Evolutionary conservation across 768 basidiomycete species (phyloP).

Genomic region (Coprinellus aureogranulatus): DNA sequence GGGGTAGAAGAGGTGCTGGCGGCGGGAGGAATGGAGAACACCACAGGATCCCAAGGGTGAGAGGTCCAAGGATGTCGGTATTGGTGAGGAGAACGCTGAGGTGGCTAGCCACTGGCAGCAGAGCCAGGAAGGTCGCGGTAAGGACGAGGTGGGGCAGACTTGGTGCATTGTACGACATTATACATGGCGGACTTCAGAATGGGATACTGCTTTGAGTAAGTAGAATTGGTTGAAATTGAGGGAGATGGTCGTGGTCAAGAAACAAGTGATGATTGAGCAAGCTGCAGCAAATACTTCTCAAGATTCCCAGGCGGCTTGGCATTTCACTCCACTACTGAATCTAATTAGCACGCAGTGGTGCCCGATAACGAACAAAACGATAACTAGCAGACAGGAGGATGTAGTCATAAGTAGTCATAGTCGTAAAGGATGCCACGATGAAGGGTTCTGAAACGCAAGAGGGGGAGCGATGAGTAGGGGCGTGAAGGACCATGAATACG

Average conservation of each 20-base stretch:
- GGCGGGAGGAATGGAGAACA: constrained; percentile 52
- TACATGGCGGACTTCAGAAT: neutral
- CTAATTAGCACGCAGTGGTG: neutral
- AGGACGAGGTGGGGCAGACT: constrained; percentile 40
- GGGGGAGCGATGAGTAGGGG: neutral
- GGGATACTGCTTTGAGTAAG: no score
- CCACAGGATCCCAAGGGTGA: constrained; percentile 54
- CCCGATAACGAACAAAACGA: neutral
- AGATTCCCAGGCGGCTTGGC: neutral
- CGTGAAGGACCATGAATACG: neutral
- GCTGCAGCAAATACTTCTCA: no score
- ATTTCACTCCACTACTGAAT: no score
- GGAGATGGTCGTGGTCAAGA: neutral
- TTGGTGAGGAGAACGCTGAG: constrained; percentile 39
- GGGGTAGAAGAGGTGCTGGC: constrained; percentile 16
- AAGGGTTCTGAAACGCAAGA: no score
- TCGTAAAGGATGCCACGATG: no score
- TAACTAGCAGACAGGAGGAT: neutral
- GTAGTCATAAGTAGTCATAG: no score
- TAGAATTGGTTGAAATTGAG: no score
- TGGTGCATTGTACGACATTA: constrained; percentile 26
- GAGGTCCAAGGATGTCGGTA: constrained; percentile 50
- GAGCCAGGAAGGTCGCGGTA: constrained; percentile 51
- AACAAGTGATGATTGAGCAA: no score
- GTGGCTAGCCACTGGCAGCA: constrained; percentile 47